Conservation (phyloP, 352 stramenopile genomes). For the Saprolegnia diclina region DNA sequence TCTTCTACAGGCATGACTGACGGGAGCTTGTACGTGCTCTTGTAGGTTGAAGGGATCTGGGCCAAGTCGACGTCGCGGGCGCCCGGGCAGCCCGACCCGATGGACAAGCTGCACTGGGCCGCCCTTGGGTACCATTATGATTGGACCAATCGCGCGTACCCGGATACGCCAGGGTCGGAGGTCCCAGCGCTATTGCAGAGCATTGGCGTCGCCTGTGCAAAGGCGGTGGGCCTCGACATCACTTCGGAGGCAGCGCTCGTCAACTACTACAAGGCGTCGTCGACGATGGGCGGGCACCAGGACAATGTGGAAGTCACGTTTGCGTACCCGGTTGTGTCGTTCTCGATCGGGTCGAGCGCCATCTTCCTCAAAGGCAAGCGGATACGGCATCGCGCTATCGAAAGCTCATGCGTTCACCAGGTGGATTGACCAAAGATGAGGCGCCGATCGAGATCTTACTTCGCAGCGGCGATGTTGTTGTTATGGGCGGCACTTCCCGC, state of each 20-base stretch:
- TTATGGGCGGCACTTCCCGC: slow-evolving; percentile 53
- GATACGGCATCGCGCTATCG: neutral
- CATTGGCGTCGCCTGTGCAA: slow-evolving; percentile 40
- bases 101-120: slow-evolving; percentile 69
- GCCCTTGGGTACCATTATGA: slow-evolving; percentile 75
- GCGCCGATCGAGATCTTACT: slow-evolving; percentile 54
- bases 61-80: slow-evolving; percentile 36
- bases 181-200: slow-evolving; percentile 43
- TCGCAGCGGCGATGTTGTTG: slow-evolving; percentile 59
- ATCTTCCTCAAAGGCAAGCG: slow-evolving; percentile 63
- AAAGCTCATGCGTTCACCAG: slow-evolving; percentile 8
- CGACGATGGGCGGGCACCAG: slow-evolving; percentile 74
- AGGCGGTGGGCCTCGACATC: slow-evolving; percentile 51
- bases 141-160: slow-evolving; percentile 71
- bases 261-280: slow-evolving; percentile 77
- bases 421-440: slow-evolving; percentile 53
- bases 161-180: slow-evolving; percentile 43
- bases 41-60: slow-evolving; percentile 48
- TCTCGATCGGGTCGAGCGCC: slow-evolving; percentile 60
- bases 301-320: slow-evolving; percentile 82
- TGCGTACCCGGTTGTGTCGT: slow-evolving; percentile 70
- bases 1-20: neutral
- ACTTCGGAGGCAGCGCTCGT: slow-evolving; percentile 66
- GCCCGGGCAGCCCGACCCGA: slow-evolving; percentile 36
- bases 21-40: neutral